A percentile compares a stretch with the other conserved stretches of the same genome.
These are phyloP conservation scores for Globisporangium yorkense DNA, from an alignment of 352 stramenopile genomes.

Conservation along the genomic window DNA sequence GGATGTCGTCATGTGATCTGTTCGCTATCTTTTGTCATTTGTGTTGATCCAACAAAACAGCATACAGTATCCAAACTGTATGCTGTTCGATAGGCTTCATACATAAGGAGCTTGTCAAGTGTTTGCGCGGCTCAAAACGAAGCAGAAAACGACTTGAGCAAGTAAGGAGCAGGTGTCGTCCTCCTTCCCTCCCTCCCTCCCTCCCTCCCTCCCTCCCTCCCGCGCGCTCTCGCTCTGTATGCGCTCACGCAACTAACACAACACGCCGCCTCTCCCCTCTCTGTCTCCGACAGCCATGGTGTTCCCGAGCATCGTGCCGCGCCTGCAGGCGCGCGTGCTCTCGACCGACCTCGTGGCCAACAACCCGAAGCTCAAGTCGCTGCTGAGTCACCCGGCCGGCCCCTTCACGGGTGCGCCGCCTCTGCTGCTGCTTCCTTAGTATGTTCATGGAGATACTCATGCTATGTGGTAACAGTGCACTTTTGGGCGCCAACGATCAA, in stretches of 20 bases:
- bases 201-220: no score
- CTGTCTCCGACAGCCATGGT: conserved; percentile 15
- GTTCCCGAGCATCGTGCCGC: conserved; percentile 66
- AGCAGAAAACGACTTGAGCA: conserved; percentile 8
- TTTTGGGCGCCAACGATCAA: conserved; percentile 89
- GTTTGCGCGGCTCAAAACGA: conserved; percentile 5
- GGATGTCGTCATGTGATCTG: no score
- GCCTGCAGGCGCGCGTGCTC: conserved; percentile 69
- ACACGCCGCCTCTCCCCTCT: background rate
- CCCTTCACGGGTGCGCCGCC: conserved; percentile 69
- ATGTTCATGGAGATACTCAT: background rate
- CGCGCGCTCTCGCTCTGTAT: no score
- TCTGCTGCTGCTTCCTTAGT: no score
- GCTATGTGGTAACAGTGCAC: conserved; percentile 38
- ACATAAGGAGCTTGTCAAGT: background rate
- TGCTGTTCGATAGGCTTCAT: no score
- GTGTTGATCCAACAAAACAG: background rate
- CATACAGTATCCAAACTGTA: background rate
- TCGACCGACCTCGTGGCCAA: conserved; percentile 60
- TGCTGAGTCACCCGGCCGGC: conserved; percentile 74
- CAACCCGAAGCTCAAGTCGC: conserved; percentile 50
- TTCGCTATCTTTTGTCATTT: no score
- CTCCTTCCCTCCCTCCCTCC: no score
- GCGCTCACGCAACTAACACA: no score
- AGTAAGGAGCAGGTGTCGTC: background rate